Percentiles rank a stretch among this genome's conserved stretches.
phyloP scores from a whole-genome alignment of 73 alveolate genomes.

The Paramecium sexaurelia region DNA sequence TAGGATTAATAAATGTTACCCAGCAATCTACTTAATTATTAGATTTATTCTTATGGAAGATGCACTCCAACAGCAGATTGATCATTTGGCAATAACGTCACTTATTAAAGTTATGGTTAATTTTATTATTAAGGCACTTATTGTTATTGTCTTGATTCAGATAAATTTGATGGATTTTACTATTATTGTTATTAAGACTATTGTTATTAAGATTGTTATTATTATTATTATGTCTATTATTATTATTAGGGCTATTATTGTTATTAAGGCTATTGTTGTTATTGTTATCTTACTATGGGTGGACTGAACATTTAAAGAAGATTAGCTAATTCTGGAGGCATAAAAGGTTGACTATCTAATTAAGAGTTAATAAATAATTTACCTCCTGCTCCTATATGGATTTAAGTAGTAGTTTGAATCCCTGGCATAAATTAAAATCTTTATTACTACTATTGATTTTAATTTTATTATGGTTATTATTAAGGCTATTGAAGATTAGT shows the following conservation, averaged over 20 bases:
- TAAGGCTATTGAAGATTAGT: neutral
- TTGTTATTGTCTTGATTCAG: neutral
- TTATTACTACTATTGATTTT: neutral
- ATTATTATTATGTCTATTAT: neutral
- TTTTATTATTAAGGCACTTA: neutral
- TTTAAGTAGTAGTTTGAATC: neutral
- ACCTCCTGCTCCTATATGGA: neutral
- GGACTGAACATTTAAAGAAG: neutral
- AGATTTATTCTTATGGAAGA: neutral
- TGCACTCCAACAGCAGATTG: neutral
- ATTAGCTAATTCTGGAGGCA: constrained; percentile 14
- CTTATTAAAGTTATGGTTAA: neutral
- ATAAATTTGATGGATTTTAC: neutral
- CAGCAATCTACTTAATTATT: neutral
- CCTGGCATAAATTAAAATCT: neutral
- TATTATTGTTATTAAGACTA: neutral
- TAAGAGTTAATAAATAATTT: too few species aligned
- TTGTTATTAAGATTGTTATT: neutral
- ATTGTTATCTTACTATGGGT: neutral
- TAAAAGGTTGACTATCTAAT: neutral
- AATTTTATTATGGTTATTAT: neutral
- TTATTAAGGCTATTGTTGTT: neutral
- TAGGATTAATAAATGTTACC: neutral
- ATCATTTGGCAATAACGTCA: neutral
- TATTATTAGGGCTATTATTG: neutral